Conservation (phyloP, 2,329 filamentous ascomycete species). For the Cladosporium colombiae region DNA sequence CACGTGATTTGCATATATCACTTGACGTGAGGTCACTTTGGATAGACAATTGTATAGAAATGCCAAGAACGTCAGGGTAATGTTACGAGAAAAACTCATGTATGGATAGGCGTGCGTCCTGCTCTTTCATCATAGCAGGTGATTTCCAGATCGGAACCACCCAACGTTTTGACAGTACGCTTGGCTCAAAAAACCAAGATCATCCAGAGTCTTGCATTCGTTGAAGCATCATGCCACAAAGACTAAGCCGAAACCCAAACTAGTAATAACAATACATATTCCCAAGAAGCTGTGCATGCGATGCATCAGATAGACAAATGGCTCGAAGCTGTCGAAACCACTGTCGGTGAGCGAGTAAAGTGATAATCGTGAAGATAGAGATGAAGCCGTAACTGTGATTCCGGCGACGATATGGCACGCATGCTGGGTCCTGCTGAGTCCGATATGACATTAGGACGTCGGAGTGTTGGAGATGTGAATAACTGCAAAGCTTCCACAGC, state of each 20-base stretch:
- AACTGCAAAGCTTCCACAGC: neutral
- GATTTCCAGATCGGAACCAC: neutral
- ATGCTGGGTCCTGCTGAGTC: neutral
- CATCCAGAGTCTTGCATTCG: neutral
- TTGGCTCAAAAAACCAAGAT: neutral
- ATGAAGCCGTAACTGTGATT: slow-evolving; percentile 13
- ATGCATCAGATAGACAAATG: neutral
- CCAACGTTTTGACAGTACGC: neutral
- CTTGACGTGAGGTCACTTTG: neutral
- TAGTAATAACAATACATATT: neutral
- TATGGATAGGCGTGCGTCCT: neutral
- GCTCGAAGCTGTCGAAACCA: neutral
- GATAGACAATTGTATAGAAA: neutral
- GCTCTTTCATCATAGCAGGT: neutral
- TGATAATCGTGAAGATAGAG: neutral
- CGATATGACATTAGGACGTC: neutral
- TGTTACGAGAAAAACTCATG: neutral
- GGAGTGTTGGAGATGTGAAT: neutral
- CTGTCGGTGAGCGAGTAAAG: neutral
- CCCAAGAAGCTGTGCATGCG: slow-evolving; percentile 2
- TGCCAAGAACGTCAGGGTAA: neutral
- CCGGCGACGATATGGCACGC: slow-evolving; percentile 9
- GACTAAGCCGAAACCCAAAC: neutral
- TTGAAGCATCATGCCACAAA: no score
- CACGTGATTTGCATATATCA: neutral